phyloP scores from a whole-genome alignment of 306 rosid genomes.

The Lathyrus sativus region DNA sequence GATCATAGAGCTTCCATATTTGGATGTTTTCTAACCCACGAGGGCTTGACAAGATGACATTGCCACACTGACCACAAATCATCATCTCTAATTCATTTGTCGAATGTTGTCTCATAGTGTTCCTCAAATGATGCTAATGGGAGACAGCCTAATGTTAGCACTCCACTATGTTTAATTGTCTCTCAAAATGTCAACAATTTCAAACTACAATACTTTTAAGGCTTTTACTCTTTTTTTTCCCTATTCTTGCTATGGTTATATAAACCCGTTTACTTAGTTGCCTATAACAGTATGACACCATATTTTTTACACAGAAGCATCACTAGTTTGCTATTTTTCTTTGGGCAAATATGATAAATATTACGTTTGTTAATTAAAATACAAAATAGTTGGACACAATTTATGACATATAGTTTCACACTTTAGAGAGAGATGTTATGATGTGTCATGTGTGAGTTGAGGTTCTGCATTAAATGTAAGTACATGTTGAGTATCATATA shows the following conservation, averaged over 20 bases:
- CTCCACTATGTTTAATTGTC: slow-evolving; percentile 42
- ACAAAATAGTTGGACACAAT: too few species aligned
- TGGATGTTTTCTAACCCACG: slow-evolving; percentile 23
- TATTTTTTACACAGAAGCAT: too few species aligned
- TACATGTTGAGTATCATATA: too few species aligned
- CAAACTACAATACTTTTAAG: slow-evolving; percentile 18
- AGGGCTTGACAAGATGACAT: slow-evolving; percentile 8
- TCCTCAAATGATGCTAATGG: slow-evolving; percentile 57
- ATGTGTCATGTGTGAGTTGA: too few species aligned
- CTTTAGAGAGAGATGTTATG: too few species aligned
- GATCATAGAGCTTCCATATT: slow-evolving; percentile 15
- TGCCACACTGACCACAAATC: slow-evolving; percentile 22
- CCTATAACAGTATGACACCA: neutral
- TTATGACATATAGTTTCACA: too few species aligned
- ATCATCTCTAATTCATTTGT: slow-evolving; percentile 28
- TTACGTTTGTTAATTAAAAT: too few species aligned
- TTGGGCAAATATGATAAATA: too few species aligned
- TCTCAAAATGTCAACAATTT: slow-evolving; percentile 46
- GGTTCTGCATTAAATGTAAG: too few species aligned
- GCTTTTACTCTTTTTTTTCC: neutral
- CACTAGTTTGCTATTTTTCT: too few species aligned
- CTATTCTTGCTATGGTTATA: neutral
- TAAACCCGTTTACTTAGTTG: neutral
- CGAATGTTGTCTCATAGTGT: slow-evolving; percentile 32
- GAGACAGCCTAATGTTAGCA: slow-evolving; percentile 52